phyloP scores from a whole-genome alignment of 257 asterid genomes.

The Lycium ferocissimum region DNA sequence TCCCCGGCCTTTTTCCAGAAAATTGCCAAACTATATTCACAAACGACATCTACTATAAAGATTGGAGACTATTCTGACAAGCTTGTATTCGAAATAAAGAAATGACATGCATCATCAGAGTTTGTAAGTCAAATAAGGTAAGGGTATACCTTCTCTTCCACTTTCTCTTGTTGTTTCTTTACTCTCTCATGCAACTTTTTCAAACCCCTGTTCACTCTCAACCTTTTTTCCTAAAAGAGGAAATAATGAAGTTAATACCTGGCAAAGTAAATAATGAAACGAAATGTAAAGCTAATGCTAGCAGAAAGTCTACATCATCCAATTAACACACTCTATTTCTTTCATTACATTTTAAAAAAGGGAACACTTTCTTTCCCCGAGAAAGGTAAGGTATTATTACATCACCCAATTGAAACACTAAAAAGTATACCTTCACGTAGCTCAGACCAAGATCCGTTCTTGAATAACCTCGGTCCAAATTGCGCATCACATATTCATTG shows the following conservation, averaged over 20 bases:
- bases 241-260: conserved; percentile 34
- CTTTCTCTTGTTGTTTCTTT: conserved; percentile 72
- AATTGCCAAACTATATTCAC: conserved; percentile 1
- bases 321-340: not conserved
- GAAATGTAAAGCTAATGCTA: conserved; percentile 4
- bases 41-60: not conserved
- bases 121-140: not conserved
- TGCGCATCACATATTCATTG: conserved; percentile 75
- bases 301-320: conserved; percentile 3
- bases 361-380: not conserved
- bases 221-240: conserved; percentile 54
- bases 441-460: conserved; percentile 71
- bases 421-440: conserved; percentile 59
- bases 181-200: conserved; percentile 64
- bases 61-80: not conserved
- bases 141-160: conserved; percentile 61
- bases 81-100: not conserved
- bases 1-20: not conserved
- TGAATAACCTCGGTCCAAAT: conserved; percentile 74
- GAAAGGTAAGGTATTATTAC: not conserved
- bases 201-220: conserved; percentile 62
- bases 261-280: conserved; percentile 3
- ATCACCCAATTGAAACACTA: not conserved
- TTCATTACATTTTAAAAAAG: not conserved
- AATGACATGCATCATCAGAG: not conserved